A percentile compares a stretch with the other conserved stretches of the same genome.
phyloP scores from a whole-genome alignment of 768 basidiomycete genomes.

The Brasilioporus rufonigricans region DNA sequence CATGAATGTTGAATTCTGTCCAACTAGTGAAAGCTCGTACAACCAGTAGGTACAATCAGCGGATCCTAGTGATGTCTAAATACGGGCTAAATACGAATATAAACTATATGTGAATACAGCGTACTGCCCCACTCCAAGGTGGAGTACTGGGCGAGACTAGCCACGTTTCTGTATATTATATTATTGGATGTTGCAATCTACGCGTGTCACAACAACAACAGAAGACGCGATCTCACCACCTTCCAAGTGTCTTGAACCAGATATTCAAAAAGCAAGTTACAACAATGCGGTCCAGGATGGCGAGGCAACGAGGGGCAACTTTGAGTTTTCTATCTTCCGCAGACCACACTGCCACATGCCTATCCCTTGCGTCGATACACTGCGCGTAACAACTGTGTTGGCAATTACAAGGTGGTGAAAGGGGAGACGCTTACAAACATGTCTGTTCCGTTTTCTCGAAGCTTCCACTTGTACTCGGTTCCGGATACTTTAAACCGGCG shows the following conservation, averaged over 20 bases:
- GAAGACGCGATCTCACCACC: slow-evolving; percentile 36
- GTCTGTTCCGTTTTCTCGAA: slow-evolving; percentile 40
- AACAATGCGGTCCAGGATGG: slow-evolving; percentile 48
- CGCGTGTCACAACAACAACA: background rate
- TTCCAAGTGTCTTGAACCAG: slow-evolving; percentile 44
- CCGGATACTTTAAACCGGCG: slow-evolving; percentile 51
- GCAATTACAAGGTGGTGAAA: background rate
- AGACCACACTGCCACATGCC: slow-evolving; percentile 47
- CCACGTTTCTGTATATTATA: slow-evolving; percentile 11
- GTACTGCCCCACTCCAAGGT: slow-evolving; percentile 1
- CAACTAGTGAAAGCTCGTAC: background rate
- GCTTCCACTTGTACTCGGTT: slow-evolving; percentile 58
- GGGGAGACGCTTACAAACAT: slow-evolving; percentile 39
- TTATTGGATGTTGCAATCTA: background rate
- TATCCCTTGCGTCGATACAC: slow-evolving; percentile 51
- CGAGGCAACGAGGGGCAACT: slow-evolving; percentile 40
- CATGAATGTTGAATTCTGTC: background rate
- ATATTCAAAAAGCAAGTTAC: slow-evolving; percentile 53
- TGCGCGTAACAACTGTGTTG: slow-evolving; percentile 18
- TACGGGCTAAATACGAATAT: slow-evolving; percentile 18
- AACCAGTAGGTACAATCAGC: background rate
- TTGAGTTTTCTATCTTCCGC: slow-evolving; percentile 37
- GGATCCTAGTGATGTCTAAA: slow-evolving; percentile 4
- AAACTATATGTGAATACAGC: slow-evolving; percentile 20
- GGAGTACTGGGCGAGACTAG: background rate